These are phyloP conservation scores for Neoboletus subvelutipes DNA, from an alignment of 768 basidiomycete species.

Conservation along the genomic window DNA sequence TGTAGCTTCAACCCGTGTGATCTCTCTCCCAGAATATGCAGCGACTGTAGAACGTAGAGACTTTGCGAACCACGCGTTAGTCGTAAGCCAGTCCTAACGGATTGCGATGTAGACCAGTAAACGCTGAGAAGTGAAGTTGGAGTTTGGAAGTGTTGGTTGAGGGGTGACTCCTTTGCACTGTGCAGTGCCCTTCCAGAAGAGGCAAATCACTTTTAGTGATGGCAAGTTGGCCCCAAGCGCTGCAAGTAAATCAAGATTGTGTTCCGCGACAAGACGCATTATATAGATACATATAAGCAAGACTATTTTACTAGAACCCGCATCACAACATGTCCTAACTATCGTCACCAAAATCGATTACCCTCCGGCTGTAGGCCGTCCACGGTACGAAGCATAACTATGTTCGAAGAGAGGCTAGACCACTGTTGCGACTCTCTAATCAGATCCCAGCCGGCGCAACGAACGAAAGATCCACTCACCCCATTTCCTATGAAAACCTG, in stretches of 20 bases:
- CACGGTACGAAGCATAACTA: constrained; percentile 38
- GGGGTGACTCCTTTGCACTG: constrained; percentile 12
- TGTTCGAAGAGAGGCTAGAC: constrained; percentile 42
- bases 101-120: constrained; percentile 3
- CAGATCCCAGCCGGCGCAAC: background rate
- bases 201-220: constrained; percentile 1
- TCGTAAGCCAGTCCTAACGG: constrained; percentile 3
- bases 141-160: constrained; percentile 2
- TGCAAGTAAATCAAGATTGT: background rate
- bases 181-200: constrained; percentile 19
- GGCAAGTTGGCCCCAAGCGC: background rate
- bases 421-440: constrained; percentile 27
- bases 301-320: background rate
- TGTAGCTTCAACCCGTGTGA: constrained; percentile 1
- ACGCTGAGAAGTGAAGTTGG: background rate
- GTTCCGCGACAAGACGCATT: background rate
- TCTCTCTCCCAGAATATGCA: constrained; percentile 1
- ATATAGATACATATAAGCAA: background rate
- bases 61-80: background rate
- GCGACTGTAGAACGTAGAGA: background rate
- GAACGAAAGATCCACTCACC: constrained; percentile 30
- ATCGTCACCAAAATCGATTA: constrained; percentile 36
- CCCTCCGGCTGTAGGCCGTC: constrained; percentile 26
- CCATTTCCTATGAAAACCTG: constrained; percentile 54
- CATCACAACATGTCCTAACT: too few species aligned